These are phyloP conservation scores for Elsinoe fawcettii DNA, from an alignment of 2,329 filamentous ascomycete species.

Conservation along the genomic window DNA sequence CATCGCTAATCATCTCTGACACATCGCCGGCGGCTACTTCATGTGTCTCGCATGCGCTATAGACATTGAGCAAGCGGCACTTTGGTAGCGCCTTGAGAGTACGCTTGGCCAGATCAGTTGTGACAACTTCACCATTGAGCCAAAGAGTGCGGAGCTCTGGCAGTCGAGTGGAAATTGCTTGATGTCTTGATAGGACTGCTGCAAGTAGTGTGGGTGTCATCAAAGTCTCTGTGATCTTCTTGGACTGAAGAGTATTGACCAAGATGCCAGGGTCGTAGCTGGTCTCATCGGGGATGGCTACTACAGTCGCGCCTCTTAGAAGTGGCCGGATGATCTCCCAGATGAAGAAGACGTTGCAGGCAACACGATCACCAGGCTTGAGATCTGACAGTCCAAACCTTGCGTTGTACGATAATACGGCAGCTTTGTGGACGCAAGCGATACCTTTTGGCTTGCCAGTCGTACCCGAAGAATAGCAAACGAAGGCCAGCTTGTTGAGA, in stretches of 20 bases:
- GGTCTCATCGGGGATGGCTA: constrained; percentile 65
- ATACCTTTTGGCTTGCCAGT: constrained; percentile 77
- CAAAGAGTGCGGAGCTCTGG: constrained; percentile 63
- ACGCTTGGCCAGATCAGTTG: constrained; percentile 64
- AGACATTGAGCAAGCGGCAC: constrained; percentile 66
- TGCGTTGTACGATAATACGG: constrained; percentile 65
- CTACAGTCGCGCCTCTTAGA: constrained; percentile 65
- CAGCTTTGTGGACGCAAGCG: constrained; percentile 66
- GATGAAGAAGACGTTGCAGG: constrained; percentile 83
- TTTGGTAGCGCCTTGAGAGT: constrained; percentile 61
- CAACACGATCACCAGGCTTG: constrained; percentile 64
- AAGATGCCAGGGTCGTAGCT: constrained; percentile 71
- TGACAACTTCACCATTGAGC: constrained; percentile 78
- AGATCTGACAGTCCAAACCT: constrained; percentile 64
- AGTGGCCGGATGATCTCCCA: constrained; percentile 78
- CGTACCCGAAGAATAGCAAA: constrained; percentile 73
- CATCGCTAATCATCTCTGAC: constrained; percentile 52
- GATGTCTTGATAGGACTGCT: constrained; percentile 62
- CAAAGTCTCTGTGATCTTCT: constrained; percentile 67
- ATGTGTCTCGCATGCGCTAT: constrained; percentile 76
- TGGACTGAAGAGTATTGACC: constrained; percentile 59
- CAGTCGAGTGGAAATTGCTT: constrained; percentile 55
- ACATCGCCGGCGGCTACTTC: constrained; percentile 74
- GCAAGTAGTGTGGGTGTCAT: constrained; percentile 77
- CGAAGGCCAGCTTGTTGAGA: constrained; percentile 66